phyloP scores from a whole-genome alignment of 495 filamentous ascomycete species.

The Elaphomyces granulatus region DNA sequence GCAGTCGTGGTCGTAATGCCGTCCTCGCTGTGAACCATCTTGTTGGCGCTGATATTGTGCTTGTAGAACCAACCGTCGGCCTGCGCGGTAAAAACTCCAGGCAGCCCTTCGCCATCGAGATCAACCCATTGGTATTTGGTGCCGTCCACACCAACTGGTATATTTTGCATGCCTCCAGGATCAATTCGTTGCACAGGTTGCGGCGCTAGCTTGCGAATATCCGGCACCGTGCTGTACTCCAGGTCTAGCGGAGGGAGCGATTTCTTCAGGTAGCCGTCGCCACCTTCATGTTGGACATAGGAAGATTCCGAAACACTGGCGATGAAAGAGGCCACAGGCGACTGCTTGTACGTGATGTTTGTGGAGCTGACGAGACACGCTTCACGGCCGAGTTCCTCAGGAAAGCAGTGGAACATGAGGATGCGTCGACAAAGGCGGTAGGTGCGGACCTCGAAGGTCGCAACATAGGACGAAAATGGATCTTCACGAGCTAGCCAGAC shows the following conservation, averaged over 20 bases:
- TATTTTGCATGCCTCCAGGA: background rate
- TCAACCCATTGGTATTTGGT: conserved; percentile 12
- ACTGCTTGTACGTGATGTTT: background rate
- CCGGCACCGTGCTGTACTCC: conserved; percentile 1
- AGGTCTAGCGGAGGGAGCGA: conserved; percentile 6
- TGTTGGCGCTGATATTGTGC: no score
- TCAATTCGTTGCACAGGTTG: background rate
- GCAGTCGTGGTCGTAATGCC: no score
- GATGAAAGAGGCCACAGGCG: background rate
- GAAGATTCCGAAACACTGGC: background rate
- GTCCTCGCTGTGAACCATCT: no score
- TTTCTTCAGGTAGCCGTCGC: conserved; percentile 5
- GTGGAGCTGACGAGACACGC: conserved; percentile 13
- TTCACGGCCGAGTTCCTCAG: conserved; percentile 4
- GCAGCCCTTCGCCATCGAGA: conserved; percentile 18
- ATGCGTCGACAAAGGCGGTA: conserved; percentile 21
- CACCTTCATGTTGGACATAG: background rate
- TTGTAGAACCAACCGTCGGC: background rate
- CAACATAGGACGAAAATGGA: conserved; percentile 14
- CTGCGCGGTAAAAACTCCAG: conserved; percentile 2
- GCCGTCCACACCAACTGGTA: background rate
- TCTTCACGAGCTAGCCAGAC: conserved; percentile 15
- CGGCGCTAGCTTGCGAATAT: background rate
- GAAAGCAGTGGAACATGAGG: conserved; percentile 24
- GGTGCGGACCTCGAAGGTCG: conserved; percentile 19